These are phyloP conservation scores for Cordyceps fumosorosea DNA, from an alignment of 2,329 filamentous ascomycete genomes.

Conservation along the genomic window DNA sequence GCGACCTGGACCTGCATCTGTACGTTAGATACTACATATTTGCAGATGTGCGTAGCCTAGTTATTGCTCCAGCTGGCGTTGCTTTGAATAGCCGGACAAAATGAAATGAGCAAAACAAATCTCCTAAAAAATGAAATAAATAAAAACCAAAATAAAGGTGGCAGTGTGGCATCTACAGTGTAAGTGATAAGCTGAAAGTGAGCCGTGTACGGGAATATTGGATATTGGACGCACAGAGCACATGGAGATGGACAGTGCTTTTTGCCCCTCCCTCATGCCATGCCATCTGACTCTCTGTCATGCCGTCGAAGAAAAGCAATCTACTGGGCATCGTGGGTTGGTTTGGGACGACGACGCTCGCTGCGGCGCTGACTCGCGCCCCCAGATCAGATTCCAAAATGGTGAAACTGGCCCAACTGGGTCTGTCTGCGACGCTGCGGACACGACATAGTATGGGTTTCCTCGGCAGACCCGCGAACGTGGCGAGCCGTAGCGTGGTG, in stretches of 20 bases:
- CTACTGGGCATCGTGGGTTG: background rate
- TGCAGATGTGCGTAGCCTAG: background rate
- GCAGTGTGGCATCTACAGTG: background rate
- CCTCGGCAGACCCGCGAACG: conserved; percentile 12
- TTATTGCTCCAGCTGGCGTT: background rate
- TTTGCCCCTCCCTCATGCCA: background rate
- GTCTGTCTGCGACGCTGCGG: background rate
- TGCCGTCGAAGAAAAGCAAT: background rate
- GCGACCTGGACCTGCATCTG: background rate
- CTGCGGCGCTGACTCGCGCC: conserved; percentile 3
- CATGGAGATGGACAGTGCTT: conserved; percentile 5
- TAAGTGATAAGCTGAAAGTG: background rate
- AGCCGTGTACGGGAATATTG: background rate
- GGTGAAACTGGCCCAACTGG: background rate
- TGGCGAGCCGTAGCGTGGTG: conserved; percentile 7
- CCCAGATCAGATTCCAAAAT: background rate
- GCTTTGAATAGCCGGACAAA: background rate
- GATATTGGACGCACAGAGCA: conserved; percentile 1
- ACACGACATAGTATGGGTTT: background rate
- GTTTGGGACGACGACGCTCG: background rate
- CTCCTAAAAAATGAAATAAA: background rate
- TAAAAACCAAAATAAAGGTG: background rate
- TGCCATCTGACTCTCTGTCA: background rate
- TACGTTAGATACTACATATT: background rate
- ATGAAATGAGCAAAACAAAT: too few species aligned